These are phyloP conservation scores for Amphicarpaea edgeworthii DNA, from an alignment of 306 rosid species.

Conservation along the genomic window DNA sequence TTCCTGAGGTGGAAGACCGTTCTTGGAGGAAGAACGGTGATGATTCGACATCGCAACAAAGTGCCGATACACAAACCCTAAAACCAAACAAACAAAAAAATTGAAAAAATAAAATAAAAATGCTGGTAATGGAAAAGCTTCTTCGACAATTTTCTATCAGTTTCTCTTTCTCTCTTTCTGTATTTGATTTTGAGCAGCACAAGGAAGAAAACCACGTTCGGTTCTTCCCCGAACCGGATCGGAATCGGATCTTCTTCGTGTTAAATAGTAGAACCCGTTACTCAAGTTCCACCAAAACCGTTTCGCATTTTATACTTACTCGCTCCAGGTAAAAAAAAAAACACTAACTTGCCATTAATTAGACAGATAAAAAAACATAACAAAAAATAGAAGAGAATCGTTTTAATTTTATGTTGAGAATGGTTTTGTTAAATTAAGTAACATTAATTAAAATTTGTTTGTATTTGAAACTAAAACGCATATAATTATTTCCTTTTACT, in stretches of 20 bases:
- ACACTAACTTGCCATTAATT: no score
- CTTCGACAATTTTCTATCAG: not conserved
- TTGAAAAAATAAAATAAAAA: not conserved
- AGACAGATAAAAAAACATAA: no score
- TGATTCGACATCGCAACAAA: constrained; percentile 67
- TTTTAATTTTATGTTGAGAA: no score
- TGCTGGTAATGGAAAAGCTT: not conserved
- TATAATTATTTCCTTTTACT: no score
- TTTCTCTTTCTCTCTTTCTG: not conserved
- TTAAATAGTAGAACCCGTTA: not conserved
- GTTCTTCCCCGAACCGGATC: not conserved
- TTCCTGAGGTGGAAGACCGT: constrained; percentile 87
- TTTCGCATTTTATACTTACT: no score
- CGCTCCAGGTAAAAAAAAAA: no score
- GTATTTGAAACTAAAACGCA: no score
- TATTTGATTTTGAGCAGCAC: not conserved
- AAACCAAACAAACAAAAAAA: not conserved
- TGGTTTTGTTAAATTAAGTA: no score
- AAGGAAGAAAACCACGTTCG: not conserved
- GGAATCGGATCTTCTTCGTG: not conserved
- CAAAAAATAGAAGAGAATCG: no score
- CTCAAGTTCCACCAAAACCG: no score
- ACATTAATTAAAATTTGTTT: no score
- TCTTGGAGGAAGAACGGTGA: constrained; percentile 73
- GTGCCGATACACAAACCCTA: constrained; percentile 44